phyloP scores from a whole-genome alignment of 352 stramenopile species.

The Phytopythium sindhum region DNA sequence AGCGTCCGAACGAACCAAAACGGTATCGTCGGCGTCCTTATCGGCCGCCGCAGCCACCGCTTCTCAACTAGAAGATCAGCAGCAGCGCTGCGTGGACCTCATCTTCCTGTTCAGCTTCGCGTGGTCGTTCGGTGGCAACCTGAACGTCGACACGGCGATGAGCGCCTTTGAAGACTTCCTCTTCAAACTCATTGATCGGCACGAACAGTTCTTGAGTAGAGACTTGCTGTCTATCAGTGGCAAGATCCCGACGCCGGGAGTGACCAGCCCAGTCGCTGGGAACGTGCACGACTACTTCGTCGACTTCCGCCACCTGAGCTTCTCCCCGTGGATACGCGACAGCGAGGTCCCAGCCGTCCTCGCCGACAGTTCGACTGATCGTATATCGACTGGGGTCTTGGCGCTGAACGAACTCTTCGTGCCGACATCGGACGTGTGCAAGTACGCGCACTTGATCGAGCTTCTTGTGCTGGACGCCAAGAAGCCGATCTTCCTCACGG shows the following conservation, averaged over 20 bases:
- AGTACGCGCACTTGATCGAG: constrained; percentile 57
- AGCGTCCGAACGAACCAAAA: background rate
- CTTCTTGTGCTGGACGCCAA: constrained; percentile 58
- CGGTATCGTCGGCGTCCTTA: constrained; percentile 5
- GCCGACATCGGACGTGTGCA: constrained; percentile 59
- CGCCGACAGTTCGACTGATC: constrained; percentile 10
- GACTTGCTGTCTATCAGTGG: constrained; percentile 52
- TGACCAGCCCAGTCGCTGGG: constrained; percentile 40
- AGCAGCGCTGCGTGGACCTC: constrained; percentile 54
- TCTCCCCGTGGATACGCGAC: constrained; percentile 40
- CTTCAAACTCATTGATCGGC: constrained; percentile 27
- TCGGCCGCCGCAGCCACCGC: constrained; percentile 16
- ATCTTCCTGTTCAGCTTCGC: constrained; percentile 70
- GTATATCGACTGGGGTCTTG: constrained; percentile 20
- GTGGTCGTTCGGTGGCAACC: constrained; percentile 70
- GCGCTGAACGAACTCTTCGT: constrained; percentile 51
- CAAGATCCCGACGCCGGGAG: constrained; percentile 39
- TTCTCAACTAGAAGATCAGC: constrained; percentile 37
- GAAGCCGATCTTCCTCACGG: constrained; percentile 82
- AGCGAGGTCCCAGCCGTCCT: constrained; percentile 15
- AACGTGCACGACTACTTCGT: constrained; percentile 72
- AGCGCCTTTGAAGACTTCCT: constrained; percentile 56
- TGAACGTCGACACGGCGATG: constrained; percentile 34
- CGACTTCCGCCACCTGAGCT: constrained; percentile 59
- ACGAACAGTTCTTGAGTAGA: constrained; percentile 45